Base-by-base conservation (phyloP, 352 stramenopile genomes). In the Globisporangium canariense region DNA sequence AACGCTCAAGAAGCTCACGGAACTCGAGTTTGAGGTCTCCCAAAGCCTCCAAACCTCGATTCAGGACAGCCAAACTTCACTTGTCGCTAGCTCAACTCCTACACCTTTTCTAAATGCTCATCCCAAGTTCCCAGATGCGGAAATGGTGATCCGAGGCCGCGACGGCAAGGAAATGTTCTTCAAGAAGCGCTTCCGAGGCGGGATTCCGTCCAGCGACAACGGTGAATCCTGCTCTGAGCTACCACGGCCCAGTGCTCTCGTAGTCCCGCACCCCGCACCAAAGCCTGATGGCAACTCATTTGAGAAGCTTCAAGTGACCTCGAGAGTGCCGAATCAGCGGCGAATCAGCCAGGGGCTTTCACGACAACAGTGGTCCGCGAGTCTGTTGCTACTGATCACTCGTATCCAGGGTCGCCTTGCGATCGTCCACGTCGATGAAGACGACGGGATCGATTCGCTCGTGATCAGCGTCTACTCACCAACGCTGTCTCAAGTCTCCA, bases 131-230 rank as follows among this genome's bases (percentile, higher is more conserved):
- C 38, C 32, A 25, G 74, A 82, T 20, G 70, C 76, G 1, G 71
- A 85, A 14, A 28, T 85, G 5, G 54, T 67, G 32, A 70, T 82
- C 28, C 57, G 58, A 25, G 69, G 66, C 2, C 62, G 60, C 11
- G 74, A 85, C 45, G 76, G 76, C 11, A 76, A 73, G 56, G 72
- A 62, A 25, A 78, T 80, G 49, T 78, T 69, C 47, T 84, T 80
- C 59, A 78, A 76, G 50, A 61, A 66, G 32, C 58, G 69, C 28
- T 20, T 38, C 22, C 28, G 9, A 20, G 11, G 16, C 13, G 46
- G 43, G 9, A 55, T 54, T 1, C 3, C n/a, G 32, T 36, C 8
- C 18, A 36, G 32, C 32, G 32, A 36, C 32, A 36, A 36, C 3
- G 32, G 32, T 4, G 32, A 7, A 8, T 36, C 32, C 32, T 36